Base-by-base conservation (phyloP, 352 stramenopile species). In the Aphanomyces stellatus region DNA sequence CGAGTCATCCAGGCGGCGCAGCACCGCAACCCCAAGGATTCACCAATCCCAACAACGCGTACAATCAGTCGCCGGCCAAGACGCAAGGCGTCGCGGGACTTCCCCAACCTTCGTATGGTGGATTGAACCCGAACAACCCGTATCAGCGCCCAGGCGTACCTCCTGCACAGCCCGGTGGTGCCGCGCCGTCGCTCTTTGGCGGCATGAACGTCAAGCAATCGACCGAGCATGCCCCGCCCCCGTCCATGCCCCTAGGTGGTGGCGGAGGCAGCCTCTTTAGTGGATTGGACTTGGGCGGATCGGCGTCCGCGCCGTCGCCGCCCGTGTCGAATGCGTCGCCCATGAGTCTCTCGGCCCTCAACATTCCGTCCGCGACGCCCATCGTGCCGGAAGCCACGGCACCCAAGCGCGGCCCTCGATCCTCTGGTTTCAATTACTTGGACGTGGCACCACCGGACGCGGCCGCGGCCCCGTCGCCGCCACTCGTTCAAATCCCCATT, bases 381-480 rank as follows among this genome's bases (percentile, higher is more conserved):
- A 59, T 46, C 6, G 40, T 41, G 3, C 19, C 34, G 6, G 27
- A 22, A 25, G 55, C 28, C 55, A 11, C 31, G 24, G 34, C 41
- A 24, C 37, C 46, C 24, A 46, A 65, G 22, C 51, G 49, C 55
- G 28, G n/a, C 24, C 41, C 11, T 27, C 64, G 53, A 3, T 56
- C 59, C 22, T 57, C 51, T 30, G 48, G 51, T 5, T 89, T 86
- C 72, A 90, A 88, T 65, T 84, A 88, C 41, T 35, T 83, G 51
- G 76, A 89, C 56, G 78, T 85, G 4, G 75, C 79, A 13, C 57
- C 31, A 19, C 64, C 69, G 4, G 67, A 69, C 30, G 68, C 53
- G 7, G 8, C 48, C 0, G 41, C 73, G 15, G 43, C 56, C 5
- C 24, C 48, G 25, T 33, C 74, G 15, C 41, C 40, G 33, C 34